These are phyloP conservation scores for Tylopilus cervinicoccineus DNA, from an alignment of 768 basidiomycete genomes.

Conservation along the genomic window DNA sequence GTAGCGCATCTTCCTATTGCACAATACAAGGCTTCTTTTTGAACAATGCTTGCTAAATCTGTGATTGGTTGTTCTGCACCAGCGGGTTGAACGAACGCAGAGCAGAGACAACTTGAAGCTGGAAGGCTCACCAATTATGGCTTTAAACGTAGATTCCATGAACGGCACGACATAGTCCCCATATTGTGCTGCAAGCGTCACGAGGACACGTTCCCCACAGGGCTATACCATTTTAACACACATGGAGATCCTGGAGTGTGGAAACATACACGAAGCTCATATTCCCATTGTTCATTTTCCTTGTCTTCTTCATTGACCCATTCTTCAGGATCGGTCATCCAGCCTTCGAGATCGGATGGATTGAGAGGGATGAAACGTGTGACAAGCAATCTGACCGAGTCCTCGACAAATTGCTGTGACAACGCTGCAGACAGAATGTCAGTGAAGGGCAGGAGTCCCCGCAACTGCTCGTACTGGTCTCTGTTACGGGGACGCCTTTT, in stretches of 20 bases:
- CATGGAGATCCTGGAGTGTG: background rate
- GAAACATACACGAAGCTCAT: slow-evolving; percentile 73
- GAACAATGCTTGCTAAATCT: slow-evolving; percentile 58
- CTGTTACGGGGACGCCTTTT: slow-evolving; percentile 56
- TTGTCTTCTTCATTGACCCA: slow-evolving; percentile 90
- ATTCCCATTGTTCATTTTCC: slow-evolving; percentile 92
- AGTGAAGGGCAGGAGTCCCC: slow-evolving; percentile 2
- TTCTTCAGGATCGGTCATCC: slow-evolving; percentile 90
- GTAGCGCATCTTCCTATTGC: slow-evolving; percentile 80
- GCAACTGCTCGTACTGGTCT: slow-evolving; percentile 43
- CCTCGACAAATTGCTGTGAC: slow-evolving; percentile 66
- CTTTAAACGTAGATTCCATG: slow-evolving; percentile 54
- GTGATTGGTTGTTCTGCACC: slow-evolving; percentile 40
- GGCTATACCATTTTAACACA: slow-evolving; percentile 46
- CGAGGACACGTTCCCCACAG: slow-evolving; percentile 89
- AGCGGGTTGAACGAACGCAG: background rate
- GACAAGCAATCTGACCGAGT: slow-evolving; percentile 71
- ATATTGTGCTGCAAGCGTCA: slow-evolving; percentile 73
- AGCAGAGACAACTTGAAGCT: background rate
- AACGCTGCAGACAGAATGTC: slow-evolving; percentile 42
- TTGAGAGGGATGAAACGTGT: slow-evolving; percentile 84
- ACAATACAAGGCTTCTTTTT: slow-evolving; percentile 86
- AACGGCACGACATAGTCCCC: slow-evolving; percentile 64
- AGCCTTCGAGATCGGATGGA: slow-evolving; percentile 73
- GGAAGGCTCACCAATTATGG: slow-evolving; percentile 48